These are phyloP conservation scores for Torulaspora maleeae DNA, from an alignment of 805 yeast genomes.

Conservation along the genomic window DNA sequence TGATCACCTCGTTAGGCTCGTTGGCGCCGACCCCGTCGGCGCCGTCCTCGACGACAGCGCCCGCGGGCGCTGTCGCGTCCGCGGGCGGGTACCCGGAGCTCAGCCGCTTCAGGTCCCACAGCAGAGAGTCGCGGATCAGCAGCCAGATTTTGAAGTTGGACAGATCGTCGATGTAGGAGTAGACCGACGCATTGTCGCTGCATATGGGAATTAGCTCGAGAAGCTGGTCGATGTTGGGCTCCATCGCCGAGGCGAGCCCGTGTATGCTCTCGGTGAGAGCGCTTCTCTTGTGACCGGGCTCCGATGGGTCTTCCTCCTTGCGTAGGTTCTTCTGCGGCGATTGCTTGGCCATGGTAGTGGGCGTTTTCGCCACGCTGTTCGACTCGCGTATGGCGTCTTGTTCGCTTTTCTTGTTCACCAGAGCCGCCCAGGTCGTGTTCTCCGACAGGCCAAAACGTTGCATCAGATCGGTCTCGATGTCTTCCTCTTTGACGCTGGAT, in stretches of 20 bases:
- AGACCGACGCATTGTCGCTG: constrained; percentile 33
- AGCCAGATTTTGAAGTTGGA: constrained; percentile 34
- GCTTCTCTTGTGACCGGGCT: constrained; percentile 7
- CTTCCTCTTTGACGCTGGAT: constrained; percentile 16
- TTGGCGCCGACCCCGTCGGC: not conserved
- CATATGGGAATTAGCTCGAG: constrained; percentile 30
- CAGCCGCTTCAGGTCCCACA: constrained; percentile 31
- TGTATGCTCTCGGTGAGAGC: constrained; percentile 13
- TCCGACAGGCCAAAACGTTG: constrained; percentile 31
- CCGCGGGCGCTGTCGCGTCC: not conserved
- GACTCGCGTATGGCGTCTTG: constrained; percentile 7
- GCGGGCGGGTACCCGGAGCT: constrained; percentile 3
- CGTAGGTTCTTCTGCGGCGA: not conserved
- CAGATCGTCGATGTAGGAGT: constrained; percentile 30
- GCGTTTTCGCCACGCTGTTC: not conserved
- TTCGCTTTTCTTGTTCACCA: constrained; percentile 21
- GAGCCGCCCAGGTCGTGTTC: constrained; percentile 33
- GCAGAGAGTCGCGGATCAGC: constrained; percentile 31
- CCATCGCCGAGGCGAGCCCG: constrained; percentile 6
- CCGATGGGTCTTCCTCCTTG: not conserved
- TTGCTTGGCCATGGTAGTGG: not conserved
- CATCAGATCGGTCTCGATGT: constrained; percentile 25
- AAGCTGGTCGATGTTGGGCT: constrained; percentile 21
- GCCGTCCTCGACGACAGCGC: not conserved
- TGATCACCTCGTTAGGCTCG: constrained; percentile 3